Percentiles rank a stretch among this genome's conserved stretches.
Evolutionary conservation across 805 yeast genomes (phyloP).

Genomic region (Myxozyma geophila): DNA sequence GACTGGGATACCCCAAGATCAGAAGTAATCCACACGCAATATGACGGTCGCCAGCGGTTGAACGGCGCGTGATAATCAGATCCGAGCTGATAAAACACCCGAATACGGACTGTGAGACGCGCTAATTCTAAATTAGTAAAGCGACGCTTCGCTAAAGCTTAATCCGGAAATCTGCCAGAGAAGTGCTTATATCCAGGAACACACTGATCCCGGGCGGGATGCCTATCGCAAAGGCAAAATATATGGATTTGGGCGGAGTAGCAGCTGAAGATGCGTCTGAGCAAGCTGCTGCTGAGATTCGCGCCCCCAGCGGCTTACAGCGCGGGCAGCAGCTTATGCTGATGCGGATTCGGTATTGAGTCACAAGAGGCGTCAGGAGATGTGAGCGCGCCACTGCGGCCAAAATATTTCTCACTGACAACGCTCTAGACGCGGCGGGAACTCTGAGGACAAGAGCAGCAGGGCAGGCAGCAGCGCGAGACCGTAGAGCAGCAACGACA

Average conservation of each 20-base stretch:
- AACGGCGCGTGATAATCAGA: slow-evolving; percentile 1
- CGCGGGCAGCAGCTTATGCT: too few relatives aligned
- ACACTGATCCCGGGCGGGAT: too few relatives aligned
- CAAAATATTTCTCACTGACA: neutral
- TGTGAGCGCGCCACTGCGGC: neutral
- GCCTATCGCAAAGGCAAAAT: too few relatives aligned
- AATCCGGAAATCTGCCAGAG: neutral
- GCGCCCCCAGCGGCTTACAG: neutral
- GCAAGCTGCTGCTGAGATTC: neutral
- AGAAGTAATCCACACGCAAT: neutral
- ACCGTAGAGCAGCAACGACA: neutral
- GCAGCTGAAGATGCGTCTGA: neutral
- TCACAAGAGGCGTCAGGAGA: slow-evolving; percentile 4
- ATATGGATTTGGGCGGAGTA: neutral
- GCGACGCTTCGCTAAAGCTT: neutral
- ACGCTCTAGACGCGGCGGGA: slow-evolving; percentile 3
- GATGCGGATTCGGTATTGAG: too few relatives aligned
- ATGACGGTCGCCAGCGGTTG: neutral
- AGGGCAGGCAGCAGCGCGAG: neutral
- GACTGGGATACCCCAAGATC: neutral
- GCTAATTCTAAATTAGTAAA: slow-evolving; percentile 6
- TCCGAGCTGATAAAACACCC: slow-evolving; percentile 16
- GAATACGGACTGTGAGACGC: slow-evolving; percentile 9
- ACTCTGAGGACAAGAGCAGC: neutral
- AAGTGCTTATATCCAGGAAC: neutral